Base-by-base conservation (phyloP, 345 rosid genomes). In the Acer negundo region DNA sequence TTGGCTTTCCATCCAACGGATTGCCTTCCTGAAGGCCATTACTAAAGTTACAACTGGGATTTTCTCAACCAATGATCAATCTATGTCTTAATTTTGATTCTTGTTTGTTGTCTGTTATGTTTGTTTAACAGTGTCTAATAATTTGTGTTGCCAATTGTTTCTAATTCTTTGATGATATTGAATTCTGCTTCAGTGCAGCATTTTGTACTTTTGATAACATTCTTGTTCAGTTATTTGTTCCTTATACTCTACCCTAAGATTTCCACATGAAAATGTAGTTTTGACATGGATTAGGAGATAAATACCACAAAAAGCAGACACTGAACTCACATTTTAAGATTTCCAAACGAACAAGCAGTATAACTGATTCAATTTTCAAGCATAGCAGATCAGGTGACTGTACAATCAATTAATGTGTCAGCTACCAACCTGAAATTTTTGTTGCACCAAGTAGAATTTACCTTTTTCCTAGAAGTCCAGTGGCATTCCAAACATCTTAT, bases 401-500 rank as follows among this genome's bases (percentile, higher is more conserved):
- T 46, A 26, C 40, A 68, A 66, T 35, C 51, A 72, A 76, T 3
- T 69, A n/a, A 38, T 17, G 20, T 23, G 22, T 53, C 8, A 62
- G 69, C 68, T 44, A 82, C 26, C 51, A 23, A 74, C 44, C 20
- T 20, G 24, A 66, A 42, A 73, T 17, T 62, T 46, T 2, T 9
- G 10, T 1, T 16, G 35, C 42, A 42, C 46, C 66, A 73, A 77
- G 7, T 9, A 55, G 31, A 6, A 70, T 31, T 4, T 61, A 69
- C 79, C 64, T 5, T 76, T 69, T 74, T 64, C 83, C 86, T 88
- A 89, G 76, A 91, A 87, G 58, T 91, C 94, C 89, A 93, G 16
- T 51, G 95, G 97, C 94, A 87, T 91, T 67, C 91, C 89, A 31
- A 92, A 95, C 93, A 93, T 77, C 84, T 91, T 90, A 76, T 90